Conservation (phyloP, 768 basidiomycete species). For the Hemileccinum impolitum region DNA sequence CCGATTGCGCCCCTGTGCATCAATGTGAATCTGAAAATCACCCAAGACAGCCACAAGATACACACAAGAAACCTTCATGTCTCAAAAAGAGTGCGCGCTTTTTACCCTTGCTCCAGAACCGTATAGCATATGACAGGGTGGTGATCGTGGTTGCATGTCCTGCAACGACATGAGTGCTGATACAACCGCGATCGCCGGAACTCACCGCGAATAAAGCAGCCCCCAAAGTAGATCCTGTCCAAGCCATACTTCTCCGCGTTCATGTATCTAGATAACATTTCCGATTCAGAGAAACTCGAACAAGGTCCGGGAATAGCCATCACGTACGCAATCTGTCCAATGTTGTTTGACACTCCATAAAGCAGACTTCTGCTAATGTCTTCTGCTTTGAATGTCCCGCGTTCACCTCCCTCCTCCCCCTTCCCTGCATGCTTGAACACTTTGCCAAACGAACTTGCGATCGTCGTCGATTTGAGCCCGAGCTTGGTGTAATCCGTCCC, state of each 20-base stretch:
- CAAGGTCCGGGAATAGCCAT: constrained; percentile 7
- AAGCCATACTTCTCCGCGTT: constrained; percentile 98
- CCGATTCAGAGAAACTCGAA: constrained; percentile 13
- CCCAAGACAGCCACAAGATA: constrained; percentile 20
- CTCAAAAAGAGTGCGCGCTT: constrained; percentile 95
- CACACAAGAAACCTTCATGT: constrained; percentile 96
- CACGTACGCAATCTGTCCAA: constrained; percentile 98
- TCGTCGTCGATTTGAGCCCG: constrained; percentile 96
- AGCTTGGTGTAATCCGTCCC: constrained; percentile 95
- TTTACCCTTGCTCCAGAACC: constrained; percentile 98
- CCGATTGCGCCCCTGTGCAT: constrained; percentile 85
- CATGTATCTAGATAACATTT: constrained; percentile 60
- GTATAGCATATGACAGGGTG: constrained; percentile 96
- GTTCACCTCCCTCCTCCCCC: constrained; percentile 39
- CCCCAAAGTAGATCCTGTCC: constrained; percentile 97
- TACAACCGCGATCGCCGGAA: constrained; percentile 4
- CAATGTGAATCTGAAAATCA: not conserved
- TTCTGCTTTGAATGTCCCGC: constrained; percentile 78
- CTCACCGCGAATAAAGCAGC: constrained; percentile 95
- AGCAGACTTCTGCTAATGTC: constrained; percentile 93
- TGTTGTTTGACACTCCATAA: constrained; percentile 98
- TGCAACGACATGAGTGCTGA: constrained; percentile 30
- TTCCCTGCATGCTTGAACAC: constrained; percentile 86
- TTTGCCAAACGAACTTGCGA: constrained; percentile 97
- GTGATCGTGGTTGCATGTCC: constrained; percentile 97